Evolutionary conservation across 257 asterid genomes (phyloP).

Genomic region (Penstemon eatonii): DNA sequence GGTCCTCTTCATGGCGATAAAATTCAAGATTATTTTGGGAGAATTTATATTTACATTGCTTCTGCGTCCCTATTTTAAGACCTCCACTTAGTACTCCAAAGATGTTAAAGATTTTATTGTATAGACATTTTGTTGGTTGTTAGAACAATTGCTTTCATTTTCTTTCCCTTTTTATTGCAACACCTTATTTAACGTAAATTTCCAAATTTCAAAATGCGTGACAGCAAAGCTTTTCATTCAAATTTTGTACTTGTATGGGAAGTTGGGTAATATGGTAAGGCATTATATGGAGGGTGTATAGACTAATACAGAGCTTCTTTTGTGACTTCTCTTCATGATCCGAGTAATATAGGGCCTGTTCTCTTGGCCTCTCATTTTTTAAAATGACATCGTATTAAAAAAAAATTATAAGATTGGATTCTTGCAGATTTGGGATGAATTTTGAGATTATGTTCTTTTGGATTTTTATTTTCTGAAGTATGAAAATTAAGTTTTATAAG

Average conservation of each 20-base stretch:
- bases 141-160: not conserved
- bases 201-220: too few relatives aligned
- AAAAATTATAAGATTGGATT: too few relatives aligned
- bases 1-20: constrained; percentile 1
- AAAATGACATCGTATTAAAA: too few relatives aligned
- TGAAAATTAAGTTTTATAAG: too few relatives aligned
- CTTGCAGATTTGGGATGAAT: too few relatives aligned
- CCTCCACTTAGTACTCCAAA: constrained; percentile 11
- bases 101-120: not conserved
- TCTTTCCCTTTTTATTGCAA: not conserved
- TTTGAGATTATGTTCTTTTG: too few relatives aligned
- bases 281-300: not conserved
- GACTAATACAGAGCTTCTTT: constrained; percentile 1
- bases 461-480: too few relatives aligned
- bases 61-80: constrained; percentile 11
- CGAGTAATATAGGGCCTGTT: not conserved
- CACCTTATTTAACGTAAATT: too few relatives aligned
- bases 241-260: not conserved
- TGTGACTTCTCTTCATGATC: not conserved
- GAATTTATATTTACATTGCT: not conserved
- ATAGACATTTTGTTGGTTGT: not conserved
- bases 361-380: too few relatives aligned
- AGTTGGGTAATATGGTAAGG: not conserved
- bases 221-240: not conserved
- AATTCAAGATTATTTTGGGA: constrained; percentile 10